These are phyloP conservation scores for Erodium trifolium DNA, from an alignment of 441 rosid species.

Conservation along the genomic window DNA sequence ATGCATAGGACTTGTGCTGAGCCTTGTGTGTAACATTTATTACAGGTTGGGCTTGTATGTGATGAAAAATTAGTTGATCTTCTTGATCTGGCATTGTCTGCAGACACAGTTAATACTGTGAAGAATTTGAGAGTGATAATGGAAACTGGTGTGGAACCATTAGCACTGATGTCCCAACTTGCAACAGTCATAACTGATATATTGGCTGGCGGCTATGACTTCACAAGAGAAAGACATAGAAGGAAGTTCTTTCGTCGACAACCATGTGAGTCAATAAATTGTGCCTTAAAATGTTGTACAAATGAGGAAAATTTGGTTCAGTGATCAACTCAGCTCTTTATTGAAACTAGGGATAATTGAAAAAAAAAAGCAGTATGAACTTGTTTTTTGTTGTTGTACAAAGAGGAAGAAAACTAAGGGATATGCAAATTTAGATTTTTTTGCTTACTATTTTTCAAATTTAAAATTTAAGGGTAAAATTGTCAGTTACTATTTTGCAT, in stretches of 20 bases:
- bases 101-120: slow-evolving; percentile 90
- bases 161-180: slow-evolving; percentile 97
- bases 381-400: too few relatives aligned
- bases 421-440: too few relatives aligned
- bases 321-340: not conserved
- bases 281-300: not conserved
- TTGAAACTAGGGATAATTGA: too few relatives aligned
- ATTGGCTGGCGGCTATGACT: slow-evolving; percentile 87
- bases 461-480: too few relatives aligned
- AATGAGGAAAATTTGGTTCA: not conserved
- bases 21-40: slow-evolving; percentile 10
- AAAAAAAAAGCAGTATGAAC: too few relatives aligned
- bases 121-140: slow-evolving; percentile 81
- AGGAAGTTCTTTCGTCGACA: slow-evolving; percentile 74
- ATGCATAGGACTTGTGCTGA: not conserved
- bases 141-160: slow-evolving; percentile 94
- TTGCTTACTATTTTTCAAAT: too few relatives aligned
- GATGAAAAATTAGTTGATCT: slow-evolving; percentile 98
- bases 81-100: slow-evolving; percentile 97
- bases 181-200: slow-evolving; percentile 95
- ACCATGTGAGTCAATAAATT: slow-evolving; percentile 37
- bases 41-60: slow-evolving; percentile 88
- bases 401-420: too few relatives aligned
- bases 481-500: too few relatives aligned
- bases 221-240: slow-evolving; percentile 58